Base-by-base conservation (phyloP, 768 basidiomycete species). In the Clavulina sp. region DNA sequence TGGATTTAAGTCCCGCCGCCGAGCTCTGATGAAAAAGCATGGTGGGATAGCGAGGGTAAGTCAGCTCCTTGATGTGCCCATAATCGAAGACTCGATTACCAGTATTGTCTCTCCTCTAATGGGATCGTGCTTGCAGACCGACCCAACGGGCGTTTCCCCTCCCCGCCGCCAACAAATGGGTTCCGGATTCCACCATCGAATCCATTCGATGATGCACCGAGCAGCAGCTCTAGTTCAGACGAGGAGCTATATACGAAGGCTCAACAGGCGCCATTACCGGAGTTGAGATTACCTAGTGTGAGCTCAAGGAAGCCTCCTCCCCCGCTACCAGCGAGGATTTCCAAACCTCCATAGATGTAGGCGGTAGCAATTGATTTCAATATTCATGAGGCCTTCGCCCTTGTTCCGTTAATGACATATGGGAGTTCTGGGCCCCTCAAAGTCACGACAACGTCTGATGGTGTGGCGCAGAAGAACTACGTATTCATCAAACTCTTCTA, bases 41-140 rank as follows among this genome's bases (percentile, higher is more conserved):
- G 87, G 87, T 91, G 87, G 87, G 72, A 82, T 52, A 67, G 64
- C 41, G 75, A 75, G 62, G 81, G 86, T 81, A n/a, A n/a, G n/a
- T n/a, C n/a, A n/a, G n/a, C n/a, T n/a, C n/a, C n/a, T n/a, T n/a
- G n/a, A n/a, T n/a, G n/a, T n/a, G n/a, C n/a, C n/a, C n/a, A n/a
- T n/a, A n/a, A 60, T 55, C 68, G 52, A 16, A 41, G 34, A 43
- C 55, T 33, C 2, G 2, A 3, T 16, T 43, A 41, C 19, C 2
- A 5, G 3, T 43, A 43, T 19, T 34, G 26, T n/a, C 21, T 30
- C 48, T 23, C 38, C 36, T 9, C 47, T 55, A 26, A 55, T 32
- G 56, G 24, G 29, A 7, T 26, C 24, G 13, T 23, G 23, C 5
- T 18, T 43, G 18, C 54, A 80, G 80, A 77, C 47, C 69, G 72